phyloP scores from a whole-genome alignment of 176 grass and related monocot species.

The Eleusine indica region DNA sequence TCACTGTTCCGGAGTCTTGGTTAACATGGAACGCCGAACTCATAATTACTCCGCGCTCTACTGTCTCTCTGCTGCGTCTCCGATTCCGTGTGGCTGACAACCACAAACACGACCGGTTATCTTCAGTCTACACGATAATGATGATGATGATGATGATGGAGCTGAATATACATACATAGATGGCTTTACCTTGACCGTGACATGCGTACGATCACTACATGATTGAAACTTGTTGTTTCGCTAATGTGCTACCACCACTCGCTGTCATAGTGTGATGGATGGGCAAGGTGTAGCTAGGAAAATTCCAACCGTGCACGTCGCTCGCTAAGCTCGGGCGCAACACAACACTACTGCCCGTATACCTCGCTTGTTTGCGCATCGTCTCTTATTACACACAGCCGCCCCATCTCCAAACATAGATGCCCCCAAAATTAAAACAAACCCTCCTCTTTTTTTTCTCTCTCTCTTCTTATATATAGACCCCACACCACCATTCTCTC shows the following conservation, averaged over 20 bases:
- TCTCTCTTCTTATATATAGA: constrained; percentile 37
- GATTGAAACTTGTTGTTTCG: not conserved
- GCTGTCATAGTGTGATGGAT: not conserved
- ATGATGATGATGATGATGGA: too few species aligned
- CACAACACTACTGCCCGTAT: not conserved
- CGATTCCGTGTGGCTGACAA: too few species aligned
- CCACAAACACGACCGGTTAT: too few species aligned
- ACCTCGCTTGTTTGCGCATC: not conserved
- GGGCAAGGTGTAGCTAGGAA: not conserved
- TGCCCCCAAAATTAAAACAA: constrained; percentile 13
- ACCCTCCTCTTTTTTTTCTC: not conserved
- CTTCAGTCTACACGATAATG: too few species aligned
- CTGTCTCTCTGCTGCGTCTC: too few species aligned
- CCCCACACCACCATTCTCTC: not conserved
- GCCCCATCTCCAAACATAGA: constrained; percentile 2
- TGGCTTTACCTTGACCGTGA: not conserved
- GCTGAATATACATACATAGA: too few species aligned
- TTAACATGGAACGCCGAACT: too few species aligned
- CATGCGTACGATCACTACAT: not conserved
- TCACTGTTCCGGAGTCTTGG: too few species aligned
- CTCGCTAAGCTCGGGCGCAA: not conserved
- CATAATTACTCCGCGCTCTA: too few species aligned
- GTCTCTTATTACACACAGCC: not conserved
- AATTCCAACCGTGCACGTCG: constrained; percentile 14
- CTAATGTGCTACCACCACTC: not conserved